Evolutionary conservation across 352 stramenopile genomes (phyloP), one percentile per base, ranked within the genome.

Genomic region (Phytophthora palmivora): DNA sequence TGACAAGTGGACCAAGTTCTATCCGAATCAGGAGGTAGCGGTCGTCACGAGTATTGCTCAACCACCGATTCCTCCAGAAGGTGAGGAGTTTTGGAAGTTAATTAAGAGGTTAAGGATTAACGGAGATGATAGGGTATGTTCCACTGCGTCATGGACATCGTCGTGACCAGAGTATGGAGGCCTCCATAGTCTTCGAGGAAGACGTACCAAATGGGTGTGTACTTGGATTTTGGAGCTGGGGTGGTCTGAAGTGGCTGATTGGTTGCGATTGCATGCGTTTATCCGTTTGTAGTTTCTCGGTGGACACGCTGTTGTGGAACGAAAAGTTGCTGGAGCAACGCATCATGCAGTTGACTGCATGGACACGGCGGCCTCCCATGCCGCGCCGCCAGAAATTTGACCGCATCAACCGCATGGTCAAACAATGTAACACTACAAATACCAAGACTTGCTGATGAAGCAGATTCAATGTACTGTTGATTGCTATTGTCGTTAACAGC

Each of bases 251-350:
- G 6, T 15, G n/a, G n/a, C 19, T 22, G 12, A 50, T 43, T 60
- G 15, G 39, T 2, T 54, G 8, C n/a, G 10, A 2, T 39, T 68
- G 41, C 64, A 14, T 49, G n/a, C 3, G 2, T 26, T 34, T 58
- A 18, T 38, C 36, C 28, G 9, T 21, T 28, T 57, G 19, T 49
- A 92, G 84, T 0, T 89, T 91, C 55, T 91, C 81, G 21, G 58
- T 89, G 39, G 84, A 92, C 50, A 92, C 84, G 19, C 51, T 91
- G 51, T 51, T 90, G 42, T 92, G 84, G 84, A 69, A 68, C 43
- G 81, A 91, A 22, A 72, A 82, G 41, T 68, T 88, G 21, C 67
- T 92, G 14, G 84, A 91, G 48, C 57, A 87, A 36, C 79, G 84
- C 12, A 73, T 92, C 19, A 65, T 86, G 63, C 53, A 89, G 45